Evolutionary conservation across 257 asterid species (phyloP), one percentile per base, ranked within the genome.

Genomic region (Solanum neorickii): DNA sequence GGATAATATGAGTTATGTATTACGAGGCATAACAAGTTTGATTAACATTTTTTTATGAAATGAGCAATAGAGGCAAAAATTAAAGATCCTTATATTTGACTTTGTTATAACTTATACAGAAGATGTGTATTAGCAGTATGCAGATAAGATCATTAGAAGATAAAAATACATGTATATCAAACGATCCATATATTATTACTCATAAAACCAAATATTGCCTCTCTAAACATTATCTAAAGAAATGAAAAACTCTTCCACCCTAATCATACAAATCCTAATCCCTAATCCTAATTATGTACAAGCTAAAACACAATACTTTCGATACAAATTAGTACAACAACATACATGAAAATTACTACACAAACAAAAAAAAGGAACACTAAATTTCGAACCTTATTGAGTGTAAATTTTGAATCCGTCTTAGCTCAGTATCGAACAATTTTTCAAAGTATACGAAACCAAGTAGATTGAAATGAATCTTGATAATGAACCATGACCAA

Each of bases 401-500:
- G 0, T 6, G 11, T 21, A 74, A 37, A 37, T 74, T 23, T 3
- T 37, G 82, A 0, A 74, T 74, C 8, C 18, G 18, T 15, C 31
- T 74, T 31, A 12, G 31, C 49, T 80, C 29, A 80, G 6, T 56
- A 56, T 20, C 5, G 2, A 56, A 56, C 25, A 56, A 7, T n/a
- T 56, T 56, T 56, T 56, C 66, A 56, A 7, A 80, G 27, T 5
- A 18, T 80, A 25, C 94, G 89, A 90, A 94, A 94, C 95, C 92
- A 93, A 62, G 88, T 78, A 23, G 93, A 91, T 41, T 91, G 93
- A 83, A 92, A 88, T 4, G 92, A 91, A 11, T 92, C 82, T 33
- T 92, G 97, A 78, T 89, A 91, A 73, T 92, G 88, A 39, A 90
- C 92, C 92, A 94, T 76, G 39, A 92, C 91, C 87, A 94, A 89